Conservation (phyloP, 2,329 filamentous ascomycete species). For the Teratosphaeriaceae sp. region DNA sequence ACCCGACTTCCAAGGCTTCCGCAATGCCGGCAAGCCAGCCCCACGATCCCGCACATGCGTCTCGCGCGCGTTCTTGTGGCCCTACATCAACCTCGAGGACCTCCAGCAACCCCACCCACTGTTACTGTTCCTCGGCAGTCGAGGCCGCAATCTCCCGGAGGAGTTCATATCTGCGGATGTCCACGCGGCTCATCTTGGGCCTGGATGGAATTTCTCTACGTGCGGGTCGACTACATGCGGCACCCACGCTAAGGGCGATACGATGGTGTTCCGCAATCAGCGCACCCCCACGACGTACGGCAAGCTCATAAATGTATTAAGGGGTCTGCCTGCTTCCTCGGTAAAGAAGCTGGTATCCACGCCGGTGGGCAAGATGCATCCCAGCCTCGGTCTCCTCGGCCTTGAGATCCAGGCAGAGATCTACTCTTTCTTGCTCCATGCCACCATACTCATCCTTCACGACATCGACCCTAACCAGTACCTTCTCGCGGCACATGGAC, state of each 20-base stretch:
- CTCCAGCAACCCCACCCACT: constrained; percentile 39
- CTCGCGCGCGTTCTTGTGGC: constrained; percentile 41
- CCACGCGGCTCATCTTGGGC: constrained; percentile 29
- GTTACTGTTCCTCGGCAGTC: constrained; percentile 46
- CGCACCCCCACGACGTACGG: constrained; percentile 24
- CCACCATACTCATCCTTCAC: constrained; percentile 43
- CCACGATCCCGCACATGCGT: constrained; percentile 13
- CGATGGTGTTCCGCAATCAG: constrained; percentile 19
- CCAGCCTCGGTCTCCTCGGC: constrained; percentile 3
- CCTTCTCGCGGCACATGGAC: constrained; percentile 10
- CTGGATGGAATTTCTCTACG: constrained; percentile 1
- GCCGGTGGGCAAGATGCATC: background rate
- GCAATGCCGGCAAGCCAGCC: constrained; percentile 16
- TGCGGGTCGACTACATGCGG: too few species aligned
- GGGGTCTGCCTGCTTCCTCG: too few species aligned
- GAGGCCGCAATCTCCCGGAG: constrained; percentile 42
- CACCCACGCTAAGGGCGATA: constrained; percentile 1
- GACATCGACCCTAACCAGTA: constrained; percentile 25
- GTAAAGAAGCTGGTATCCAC: too few species aligned
- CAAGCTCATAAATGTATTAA: constrained; percentile 26
- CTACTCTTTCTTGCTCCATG: constrained; percentile 42
- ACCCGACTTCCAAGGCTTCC: constrained; percentile 42
- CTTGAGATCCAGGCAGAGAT: constrained; percentile 4
- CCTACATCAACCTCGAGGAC: constrained; percentile 54
- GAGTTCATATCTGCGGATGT: constrained; percentile 44